These are phyloP conservation scores for Ganoderma leucocontextum DNA, from an alignment of 1,284 basidiomycete species.

Conservation along the genomic window DNA sequence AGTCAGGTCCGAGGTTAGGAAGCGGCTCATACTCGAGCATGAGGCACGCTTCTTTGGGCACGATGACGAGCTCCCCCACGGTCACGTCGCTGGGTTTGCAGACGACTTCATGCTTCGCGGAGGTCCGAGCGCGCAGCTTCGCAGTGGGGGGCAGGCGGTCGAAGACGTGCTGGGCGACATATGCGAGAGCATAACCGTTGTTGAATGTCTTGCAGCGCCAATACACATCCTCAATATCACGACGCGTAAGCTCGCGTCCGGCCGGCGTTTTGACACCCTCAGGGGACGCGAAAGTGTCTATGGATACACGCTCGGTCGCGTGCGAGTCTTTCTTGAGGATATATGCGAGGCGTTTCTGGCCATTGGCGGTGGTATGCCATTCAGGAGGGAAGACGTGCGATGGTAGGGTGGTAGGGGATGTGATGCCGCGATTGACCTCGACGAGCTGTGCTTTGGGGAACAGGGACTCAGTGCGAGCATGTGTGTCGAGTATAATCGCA, in stretches of 20 bases:
- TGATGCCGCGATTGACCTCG: constrained; percentile 30
- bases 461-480: constrained; percentile 24
- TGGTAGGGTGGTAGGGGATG: constrained; percentile 25
- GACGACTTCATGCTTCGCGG: constrained; percentile 28
- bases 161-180: constrained; percentile 34
- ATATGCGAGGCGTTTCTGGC: constrained; percentile 28
- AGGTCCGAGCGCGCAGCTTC: constrained; percentile 31
- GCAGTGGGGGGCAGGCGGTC: constrained; percentile 34
- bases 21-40: constrained; percentile 32
- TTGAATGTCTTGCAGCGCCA: constrained; percentile 38
- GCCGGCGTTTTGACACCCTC: constrained; percentile 26
- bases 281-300: constrained; percentile 30
- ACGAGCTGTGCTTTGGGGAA: constrained; percentile 31
- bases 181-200: constrained; percentile 32
- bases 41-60: constrained; percentile 31
- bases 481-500: constrained; percentile 32
- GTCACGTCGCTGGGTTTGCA: constrained; percentile 31
- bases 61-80: constrained; percentile 33
- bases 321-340: constrained; percentile 24
- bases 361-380: constrained; percentile 14
- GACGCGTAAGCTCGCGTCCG: constrained; percentile 26
- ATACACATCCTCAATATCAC: constrained; percentile 34
- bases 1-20: constrained; percentile 27
- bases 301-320: constrained; percentile 12
- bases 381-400: constrained; percentile 27